Conservation (phyloP, 306 rosid species). For the Quercus bicolor region DNA sequence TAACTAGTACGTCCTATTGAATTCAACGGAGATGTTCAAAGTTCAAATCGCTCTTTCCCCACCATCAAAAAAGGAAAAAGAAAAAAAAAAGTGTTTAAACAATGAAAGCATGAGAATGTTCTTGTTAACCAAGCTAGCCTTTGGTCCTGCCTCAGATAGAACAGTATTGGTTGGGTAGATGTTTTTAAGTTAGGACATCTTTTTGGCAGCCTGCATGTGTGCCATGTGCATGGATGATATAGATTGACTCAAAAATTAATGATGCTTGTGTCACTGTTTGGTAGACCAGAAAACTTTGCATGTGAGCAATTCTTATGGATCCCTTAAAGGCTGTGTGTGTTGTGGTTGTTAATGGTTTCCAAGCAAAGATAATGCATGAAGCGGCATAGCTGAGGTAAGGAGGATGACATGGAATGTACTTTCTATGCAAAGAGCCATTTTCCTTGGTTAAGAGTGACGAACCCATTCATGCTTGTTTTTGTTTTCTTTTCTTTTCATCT, state of each 20-base stretch:
- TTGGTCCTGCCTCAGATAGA: not conserved
- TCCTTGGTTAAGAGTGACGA: constrained; percentile 43
- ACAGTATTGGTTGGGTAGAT: not conserved
- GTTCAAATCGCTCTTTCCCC: no score
- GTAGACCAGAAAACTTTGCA: not conserved
- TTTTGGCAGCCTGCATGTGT: constrained; percentile 24
- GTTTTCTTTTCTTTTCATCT: constrained; percentile 1
- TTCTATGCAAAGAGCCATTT: constrained; percentile 44
- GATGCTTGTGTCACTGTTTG: constrained; percentile 19
- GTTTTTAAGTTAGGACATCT: not conserved
- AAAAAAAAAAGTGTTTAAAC: no score
- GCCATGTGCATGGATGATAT: constrained; percentile 33
- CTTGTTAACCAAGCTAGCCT: no score
- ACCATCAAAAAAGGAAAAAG: no score
- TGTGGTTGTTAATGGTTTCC: not conserved
- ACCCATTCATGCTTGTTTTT: constrained; percentile 15
- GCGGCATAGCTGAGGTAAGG: constrained; percentile 6
- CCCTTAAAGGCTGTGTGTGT: not conserved
- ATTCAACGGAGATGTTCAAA: no score
- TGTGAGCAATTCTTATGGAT: not conserved
- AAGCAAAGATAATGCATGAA: constrained; percentile 1
- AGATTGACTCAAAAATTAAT: constrained; percentile 25
- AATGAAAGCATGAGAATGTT: no score
- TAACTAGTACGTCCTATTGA: no score
- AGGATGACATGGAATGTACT: constrained; percentile 17